A percentile compares a stretch with the other conserved stretches of the same genome.
phyloP scores from a whole-genome alignment of 1,139 yeast genomes.

The Hyphopichia khmerensis region DNA sequence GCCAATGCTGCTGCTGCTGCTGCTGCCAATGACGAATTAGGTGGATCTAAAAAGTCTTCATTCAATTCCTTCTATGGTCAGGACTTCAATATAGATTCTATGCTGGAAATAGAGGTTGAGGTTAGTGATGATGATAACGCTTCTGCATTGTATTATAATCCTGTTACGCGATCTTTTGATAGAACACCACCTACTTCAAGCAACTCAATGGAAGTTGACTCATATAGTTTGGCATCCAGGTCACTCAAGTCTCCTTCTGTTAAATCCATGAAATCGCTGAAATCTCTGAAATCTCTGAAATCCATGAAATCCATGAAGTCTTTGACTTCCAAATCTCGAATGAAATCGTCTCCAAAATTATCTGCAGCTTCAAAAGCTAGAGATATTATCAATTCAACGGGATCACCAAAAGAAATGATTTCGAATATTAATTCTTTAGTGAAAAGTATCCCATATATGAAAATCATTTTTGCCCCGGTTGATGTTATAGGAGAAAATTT shows the following conservation, averaged over 20 bases:
- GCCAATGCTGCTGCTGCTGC: slow-evolving; percentile 2
- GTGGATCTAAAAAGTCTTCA: not conserved
- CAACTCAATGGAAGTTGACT: slow-evolving; percentile 15
- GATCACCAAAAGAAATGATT: slow-evolving; percentile 14
- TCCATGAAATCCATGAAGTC: not conserved
- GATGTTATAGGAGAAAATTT: slow-evolving; percentile 40
- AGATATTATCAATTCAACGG: not conserved
- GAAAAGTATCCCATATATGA: slow-evolving; percentile 38
- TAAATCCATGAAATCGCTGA: not conserved
- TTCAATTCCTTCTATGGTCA: not conserved
- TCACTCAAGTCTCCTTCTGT: not conserved
- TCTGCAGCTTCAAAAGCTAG: not conserved
- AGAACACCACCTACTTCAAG: slow-evolving; percentile 33
- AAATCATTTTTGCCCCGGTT: slow-evolving; percentile 41
- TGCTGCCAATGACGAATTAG: not conserved
- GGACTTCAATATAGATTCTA: not conserved
- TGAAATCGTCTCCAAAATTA: not conserved
- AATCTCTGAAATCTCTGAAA: too few species aligned
- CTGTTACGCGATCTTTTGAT: slow-evolving; percentile 33
- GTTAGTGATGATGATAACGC: slow-evolving; percentile 27
- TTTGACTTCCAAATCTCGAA: not conserved
- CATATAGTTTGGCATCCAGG: not conserved
- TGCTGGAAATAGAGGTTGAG: slow-evolving; percentile 31
- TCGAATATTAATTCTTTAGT: slow-evolving; percentile 34
- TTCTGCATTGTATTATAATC: slow-evolving; percentile 35